Base-by-base conservation (phyloP, 768 basidiomycete species). In the Boletellus emodensis region DNA sequence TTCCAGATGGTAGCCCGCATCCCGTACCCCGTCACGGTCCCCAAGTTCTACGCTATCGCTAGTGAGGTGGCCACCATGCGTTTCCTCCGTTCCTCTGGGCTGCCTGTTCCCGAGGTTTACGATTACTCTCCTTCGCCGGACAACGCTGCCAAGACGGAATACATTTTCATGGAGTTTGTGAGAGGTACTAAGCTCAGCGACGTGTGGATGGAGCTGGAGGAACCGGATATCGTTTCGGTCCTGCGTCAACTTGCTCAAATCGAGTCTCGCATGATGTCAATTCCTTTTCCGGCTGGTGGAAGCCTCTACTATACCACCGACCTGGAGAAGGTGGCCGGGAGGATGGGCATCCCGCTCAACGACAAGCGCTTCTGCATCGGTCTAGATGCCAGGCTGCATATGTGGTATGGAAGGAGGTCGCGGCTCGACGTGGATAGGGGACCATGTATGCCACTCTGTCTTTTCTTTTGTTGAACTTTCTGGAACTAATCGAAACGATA, bases 1-100 rank as follows among this genome's bases (percentile, higher is more conserved):
- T 61, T 62, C 50, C 42, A 46, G 38, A 46, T 62, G 54, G 55
- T 51, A 3, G 48, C 41, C 5, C 48, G 48, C 18, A 46, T 46
- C 18, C 50, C 44, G 17, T 51, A 46, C 12, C 50, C 24, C 0
- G 26, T 20, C 4, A 46, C 34, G 22, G 12, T 46, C 6, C 50
- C 50, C 15, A 46, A 46, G 24, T 34, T 30, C 40, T 51, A 14
- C 10, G 50, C 41, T 38, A 20, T 46, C 50, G 44, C 50, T 20
- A 51, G 50, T 11, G 50, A 51, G 22, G 50, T 51, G n/a, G 44
- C 50, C 4, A 46, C 49, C 6, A 46, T 51, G 44, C 24, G 1
- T 8, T 28, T 40, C 3, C 50, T 46, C 17, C 50, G 39, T 20
- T 41, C 50, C 39, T 36, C n/a, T 32, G 50, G 50, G 24, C 33